These are phyloP conservation scores for Penicillium pancosmium DNA, from an alignment of 495 filamentous ascomycete genomes.

Conservation along the genomic window DNA sequence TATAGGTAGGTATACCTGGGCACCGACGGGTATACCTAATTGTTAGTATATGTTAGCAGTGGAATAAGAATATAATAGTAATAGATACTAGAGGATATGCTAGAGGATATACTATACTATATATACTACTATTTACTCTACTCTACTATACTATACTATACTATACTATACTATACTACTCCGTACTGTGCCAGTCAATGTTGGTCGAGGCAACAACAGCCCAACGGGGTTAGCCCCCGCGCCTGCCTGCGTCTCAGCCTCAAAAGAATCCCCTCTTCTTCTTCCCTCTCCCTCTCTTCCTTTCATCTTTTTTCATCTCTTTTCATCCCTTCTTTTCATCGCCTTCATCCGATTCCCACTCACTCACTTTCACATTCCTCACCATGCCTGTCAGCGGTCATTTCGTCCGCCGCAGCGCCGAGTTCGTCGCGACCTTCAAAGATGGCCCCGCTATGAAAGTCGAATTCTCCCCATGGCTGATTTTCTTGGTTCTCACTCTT, in stretches of 20 bases:
- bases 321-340: conserved; percentile 10
- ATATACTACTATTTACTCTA: not conserved
- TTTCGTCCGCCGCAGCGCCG: conserved; percentile 33
- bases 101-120: no score
- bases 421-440: conserved; percentile 26
- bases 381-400: conserved; percentile 27
- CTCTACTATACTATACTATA: not conserved
- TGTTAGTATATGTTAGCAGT: no score
- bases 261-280: not conserved
- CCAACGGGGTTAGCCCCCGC: not conserved
- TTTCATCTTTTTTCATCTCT: conserved; percentile 6
- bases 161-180: not conserved
- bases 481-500: conserved; percentile 20
- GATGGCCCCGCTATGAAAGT: conserved; percentile 23
- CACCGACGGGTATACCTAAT: no score
- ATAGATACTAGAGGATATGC: not conserved
- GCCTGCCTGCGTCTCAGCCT: conserved; percentile 8
- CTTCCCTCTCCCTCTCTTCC: conserved; percentile 4
- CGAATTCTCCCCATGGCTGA: conserved; percentile 15
- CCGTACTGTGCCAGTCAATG: not conserved
- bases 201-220: not conserved
- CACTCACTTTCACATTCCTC: conserved; percentile 6
- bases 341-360: conserved; percentile 5
- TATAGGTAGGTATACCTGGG: not conserved
- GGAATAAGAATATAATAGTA: not conserved